Conservation (phyloP, 306 rosid genomes). For the Dryas drummondii region DNA sequence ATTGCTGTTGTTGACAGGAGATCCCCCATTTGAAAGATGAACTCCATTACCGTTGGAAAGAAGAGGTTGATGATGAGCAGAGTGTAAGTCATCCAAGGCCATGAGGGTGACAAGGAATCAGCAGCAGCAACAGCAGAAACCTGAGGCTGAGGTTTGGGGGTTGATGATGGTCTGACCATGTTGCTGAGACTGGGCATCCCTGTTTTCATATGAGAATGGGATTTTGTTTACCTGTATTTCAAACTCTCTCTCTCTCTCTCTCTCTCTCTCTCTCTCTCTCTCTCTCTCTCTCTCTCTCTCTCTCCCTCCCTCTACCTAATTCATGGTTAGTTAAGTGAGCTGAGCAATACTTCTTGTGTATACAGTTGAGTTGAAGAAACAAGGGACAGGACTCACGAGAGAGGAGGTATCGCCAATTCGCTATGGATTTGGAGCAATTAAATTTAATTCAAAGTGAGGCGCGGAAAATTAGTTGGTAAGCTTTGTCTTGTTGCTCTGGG, state of each 20-base stretch:
- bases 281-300: no score
- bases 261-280: no score
- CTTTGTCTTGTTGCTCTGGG: no score
- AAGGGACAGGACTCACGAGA: no score
- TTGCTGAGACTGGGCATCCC: background rate
- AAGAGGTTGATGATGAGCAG: background rate
- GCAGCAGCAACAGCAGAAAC: no score
- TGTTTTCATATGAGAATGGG: background rate
- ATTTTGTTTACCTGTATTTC: conserved; percentile 3
- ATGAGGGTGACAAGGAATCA: background rate
- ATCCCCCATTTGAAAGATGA: background rate
- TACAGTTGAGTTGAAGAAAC: no score
- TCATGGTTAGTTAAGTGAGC: no score
- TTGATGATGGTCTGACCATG: background rate
- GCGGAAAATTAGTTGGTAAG: no score
- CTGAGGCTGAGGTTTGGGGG: background rate
- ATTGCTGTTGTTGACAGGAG: background rate
- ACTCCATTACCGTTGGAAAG: background rate
- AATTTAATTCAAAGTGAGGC: no score
- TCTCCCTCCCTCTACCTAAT: background rate
- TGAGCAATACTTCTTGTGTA: no score
- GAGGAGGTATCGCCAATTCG: no score
- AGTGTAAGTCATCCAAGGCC: conserved; percentile 2
- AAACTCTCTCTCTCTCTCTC: background rate
- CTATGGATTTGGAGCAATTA: no score